Evolutionary conservation across 176 grass and related monocot species (phyloP).

Genomic region (Lolium perenne): DNA sequence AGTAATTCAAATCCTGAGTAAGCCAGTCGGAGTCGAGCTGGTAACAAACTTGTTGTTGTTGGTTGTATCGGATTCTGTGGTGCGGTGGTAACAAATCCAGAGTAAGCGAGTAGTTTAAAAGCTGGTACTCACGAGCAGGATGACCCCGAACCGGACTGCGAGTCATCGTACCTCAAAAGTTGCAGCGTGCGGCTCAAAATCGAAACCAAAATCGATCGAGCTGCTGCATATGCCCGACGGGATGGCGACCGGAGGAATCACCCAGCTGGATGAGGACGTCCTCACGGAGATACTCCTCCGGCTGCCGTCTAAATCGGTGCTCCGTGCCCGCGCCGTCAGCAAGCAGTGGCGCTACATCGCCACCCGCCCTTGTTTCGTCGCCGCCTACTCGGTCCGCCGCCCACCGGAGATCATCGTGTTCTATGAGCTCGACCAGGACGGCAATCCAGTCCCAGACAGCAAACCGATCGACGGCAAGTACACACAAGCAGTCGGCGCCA

Average conservation of each 20-base stretch:
- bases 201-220: neutral
- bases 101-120: too few relatives aligned
- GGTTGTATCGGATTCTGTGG: too few relatives aligned
- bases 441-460: neutral
- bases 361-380: neutral
- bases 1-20: too few relatives aligned
- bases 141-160: neutral
- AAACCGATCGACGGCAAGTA: neutral
- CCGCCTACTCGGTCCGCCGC: conserved; percentile 10
- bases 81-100: too few relatives aligned
- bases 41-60: too few relatives aligned
- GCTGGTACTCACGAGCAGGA: neutral
- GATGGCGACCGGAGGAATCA: neutral
- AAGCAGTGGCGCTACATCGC: neutral
- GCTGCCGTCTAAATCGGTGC: neutral
- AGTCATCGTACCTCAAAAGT: neutral
- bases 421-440: neutral
- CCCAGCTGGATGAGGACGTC: neutral
- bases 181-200: neutral
- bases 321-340: conserved; percentile 7
- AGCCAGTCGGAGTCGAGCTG: too few relatives aligned
- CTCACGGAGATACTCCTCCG: conserved; percentile 1
- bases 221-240: neutral
- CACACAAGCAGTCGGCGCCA: neutral
- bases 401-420: neutral